phyloP scores from a whole-genome alignment of 495 filamentous ascomycete genomes.

The Aspergillus biplanus region DNA sequence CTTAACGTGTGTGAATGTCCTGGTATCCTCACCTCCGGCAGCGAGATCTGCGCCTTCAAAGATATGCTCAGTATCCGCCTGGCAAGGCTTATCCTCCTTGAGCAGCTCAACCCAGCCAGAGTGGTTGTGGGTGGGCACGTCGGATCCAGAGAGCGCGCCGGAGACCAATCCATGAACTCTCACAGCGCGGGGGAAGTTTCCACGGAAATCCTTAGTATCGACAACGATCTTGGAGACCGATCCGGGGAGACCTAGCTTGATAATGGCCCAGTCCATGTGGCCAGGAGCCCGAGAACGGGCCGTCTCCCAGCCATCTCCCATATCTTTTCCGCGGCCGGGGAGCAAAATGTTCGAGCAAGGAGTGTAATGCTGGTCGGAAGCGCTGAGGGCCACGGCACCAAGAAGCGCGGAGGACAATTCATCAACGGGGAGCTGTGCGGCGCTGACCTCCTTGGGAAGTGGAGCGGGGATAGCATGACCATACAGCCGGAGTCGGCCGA shows the following conservation, averaged over 20 bases:
- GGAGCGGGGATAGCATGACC: constrained; percentile 65
- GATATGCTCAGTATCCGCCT: constrained; percentile 79
- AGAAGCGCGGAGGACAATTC: constrained; percentile 84
- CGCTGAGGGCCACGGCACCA: constrained; percentile 74
- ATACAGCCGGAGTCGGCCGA: constrained; percentile 82
- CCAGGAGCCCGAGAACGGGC: constrained; percentile 72
- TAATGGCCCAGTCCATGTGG: constrained; percentile 86
- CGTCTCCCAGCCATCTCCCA: constrained; percentile 97
- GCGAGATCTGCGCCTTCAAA: constrained; percentile 54
- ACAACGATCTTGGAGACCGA: constrained; percentile 73
- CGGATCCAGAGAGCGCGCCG: constrained; percentile 58
- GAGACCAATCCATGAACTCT: constrained; percentile 61
- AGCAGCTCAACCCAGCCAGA: constrained; percentile 73
- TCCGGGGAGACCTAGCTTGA: constrained; percentile 74
- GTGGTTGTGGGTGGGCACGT: constrained; percentile 60
- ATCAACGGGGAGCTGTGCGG: constrained; percentile 56
- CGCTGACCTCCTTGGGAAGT: constrained; percentile 12
- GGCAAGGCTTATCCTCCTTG: constrained; percentile 66
- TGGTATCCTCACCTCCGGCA: constrained; percentile 47
- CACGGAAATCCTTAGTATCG: constrained; percentile 88
- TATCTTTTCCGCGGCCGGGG: constrained; percentile 84
- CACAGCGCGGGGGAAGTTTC: constrained; percentile 84
- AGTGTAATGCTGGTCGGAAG: constrained; percentile 87
- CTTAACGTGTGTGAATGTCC: constrained; percentile 77
- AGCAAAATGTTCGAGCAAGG: constrained; percentile 81